Percentiles rank a stretch among this genome's conserved stretches.
These are phyloP conservation scores for Boletus sensibilis DNA, from an alignment of 768 basidiomycete genomes.

Conservation along the genomic window DNA sequence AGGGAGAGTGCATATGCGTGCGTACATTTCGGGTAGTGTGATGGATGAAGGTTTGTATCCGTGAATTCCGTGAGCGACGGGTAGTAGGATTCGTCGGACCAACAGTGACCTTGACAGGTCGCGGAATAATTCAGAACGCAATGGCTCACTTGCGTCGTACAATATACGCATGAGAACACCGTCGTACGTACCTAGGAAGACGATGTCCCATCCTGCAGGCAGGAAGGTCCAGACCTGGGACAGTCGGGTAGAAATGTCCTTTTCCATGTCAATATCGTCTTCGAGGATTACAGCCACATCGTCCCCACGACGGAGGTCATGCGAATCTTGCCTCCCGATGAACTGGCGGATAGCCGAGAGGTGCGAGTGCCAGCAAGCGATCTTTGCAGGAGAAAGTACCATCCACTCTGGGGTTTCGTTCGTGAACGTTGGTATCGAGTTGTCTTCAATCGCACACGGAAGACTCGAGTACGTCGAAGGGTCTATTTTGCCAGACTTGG, in stretches of 20 bases:
- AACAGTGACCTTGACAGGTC: constrained; percentile 61
- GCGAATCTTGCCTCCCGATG: constrained; percentile 29
- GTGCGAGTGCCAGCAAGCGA: constrained; percentile 77
- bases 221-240: constrained; percentile 47
- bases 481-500: background rate
- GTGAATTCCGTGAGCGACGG: constrained; percentile 34
- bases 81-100: constrained; percentile 64
- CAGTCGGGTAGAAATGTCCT: constrained; percentile 47
- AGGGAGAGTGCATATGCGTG: constrained; percentile 69
- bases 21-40: constrained; percentile 63
- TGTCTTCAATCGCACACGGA: constrained; percentile 45
- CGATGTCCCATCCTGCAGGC: constrained; percentile 67
- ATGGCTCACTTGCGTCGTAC: background rate
- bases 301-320: constrained; percentile 11
- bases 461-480: constrained; percentile 21
- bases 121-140: background rate
- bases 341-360: constrained; percentile 49
- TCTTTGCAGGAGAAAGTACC: constrained; percentile 54
- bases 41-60: constrained; percentile 48
- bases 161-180: background rate
- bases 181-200: constrained; percentile 57
- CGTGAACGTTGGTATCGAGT: constrained; percentile 36
- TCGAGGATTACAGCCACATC: constrained; percentile 61
- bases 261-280: constrained; percentile 80
- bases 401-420: constrained; percentile 43